Evolutionary conservation across 1,284 basidiomycete genomes (phyloP).

Genomic region (Cerrena zonata): DNA sequence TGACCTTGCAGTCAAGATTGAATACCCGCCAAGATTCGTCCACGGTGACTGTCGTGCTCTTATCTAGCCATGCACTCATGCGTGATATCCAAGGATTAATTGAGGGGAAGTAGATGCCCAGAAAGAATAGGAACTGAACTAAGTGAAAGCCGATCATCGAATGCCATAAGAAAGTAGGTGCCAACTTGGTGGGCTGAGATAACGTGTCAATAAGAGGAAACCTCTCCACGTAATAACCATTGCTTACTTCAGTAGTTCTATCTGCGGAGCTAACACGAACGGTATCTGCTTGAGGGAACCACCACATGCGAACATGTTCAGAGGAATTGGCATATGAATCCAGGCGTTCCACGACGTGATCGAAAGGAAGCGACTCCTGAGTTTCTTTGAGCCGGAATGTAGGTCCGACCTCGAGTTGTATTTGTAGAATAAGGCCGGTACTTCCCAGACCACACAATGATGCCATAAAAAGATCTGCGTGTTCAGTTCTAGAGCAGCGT

Average conservation of each 20-base stretch:
- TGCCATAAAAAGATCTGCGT: conserved; percentile 80
- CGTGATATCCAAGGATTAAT: conserved; percentile 52
- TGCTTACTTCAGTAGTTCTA: conserved; percentile 71
- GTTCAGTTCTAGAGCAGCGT: conserved; percentile 60
- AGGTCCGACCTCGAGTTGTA: conserved; percentile 76
- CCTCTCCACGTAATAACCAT: not conserved
- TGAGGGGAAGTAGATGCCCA: conserved; percentile 52
- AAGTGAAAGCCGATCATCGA: conserved; percentile 68
- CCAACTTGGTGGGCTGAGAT: conserved; percentile 42
- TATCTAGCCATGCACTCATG: conserved; percentile 59
- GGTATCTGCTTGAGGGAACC: conserved; percentile 80
- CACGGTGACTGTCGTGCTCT: conserved; percentile 43
- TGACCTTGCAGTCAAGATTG: conserved; percentile 77
- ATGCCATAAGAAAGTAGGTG: conserved; percentile 64
- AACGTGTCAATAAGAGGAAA: conserved; percentile 5
- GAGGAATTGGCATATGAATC: conserved; percentile 58
- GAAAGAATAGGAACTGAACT: conserved; percentile 74
- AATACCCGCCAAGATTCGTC: conserved; percentile 77
- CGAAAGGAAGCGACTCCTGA: conserved; percentile 62
- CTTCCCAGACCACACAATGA: conserved; percentile 92
- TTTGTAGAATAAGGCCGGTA: conserved; percentile 82
- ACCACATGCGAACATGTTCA: conserved; percentile 91
- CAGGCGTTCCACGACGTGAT: conserved; percentile 53
- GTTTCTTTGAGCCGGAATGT: conserved; percentile 82
- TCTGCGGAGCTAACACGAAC: conserved; percentile 74